Percentiles rank a stretch among this genome's conserved stretches.
Evolutionary conservation across 140 eudicot species (phyloP).

Genomic region (Stevia rebaudiana): DNA sequence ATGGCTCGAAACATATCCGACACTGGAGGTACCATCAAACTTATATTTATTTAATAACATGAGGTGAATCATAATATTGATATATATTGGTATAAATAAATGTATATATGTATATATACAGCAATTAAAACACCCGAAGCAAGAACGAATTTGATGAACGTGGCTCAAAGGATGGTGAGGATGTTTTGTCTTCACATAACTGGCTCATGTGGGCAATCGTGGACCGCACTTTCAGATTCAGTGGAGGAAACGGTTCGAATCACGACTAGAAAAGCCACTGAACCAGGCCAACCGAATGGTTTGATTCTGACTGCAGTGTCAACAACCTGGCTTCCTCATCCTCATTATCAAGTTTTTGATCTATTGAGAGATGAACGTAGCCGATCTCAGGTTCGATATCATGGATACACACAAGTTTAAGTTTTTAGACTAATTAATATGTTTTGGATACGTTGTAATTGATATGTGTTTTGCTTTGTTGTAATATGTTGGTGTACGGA

Average conservation of each 20-base stretch:
- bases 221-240: constrained; percentile 93
- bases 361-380: constrained; percentile 77
- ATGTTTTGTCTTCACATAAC: constrained; percentile 69
- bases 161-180: constrained; percentile 85
- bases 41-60: neutral
- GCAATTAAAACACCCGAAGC: constrained; percentile 89
- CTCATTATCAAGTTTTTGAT: constrained; percentile 78
- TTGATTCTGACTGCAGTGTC: constrained; percentile 70
- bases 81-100: no score
- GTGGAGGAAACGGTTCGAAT: constrained; percentile 82
- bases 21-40: constrained; percentile 60
- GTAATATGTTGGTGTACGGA: constrained; percentile 5
- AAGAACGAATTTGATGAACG: constrained; percentile 69
- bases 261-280: constrained; percentile 67
- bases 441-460: no score
- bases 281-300: constrained; percentile 84
- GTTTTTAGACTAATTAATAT: neutral
- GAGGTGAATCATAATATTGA: neutral
- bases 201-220: constrained; percentile 72
- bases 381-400: constrained; percentile 75
- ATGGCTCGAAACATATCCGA: constrained; percentile 94
- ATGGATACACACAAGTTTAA: neutral
- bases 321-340: constrained; percentile 81
- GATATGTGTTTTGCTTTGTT: neutral
- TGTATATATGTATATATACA: constrained; percentile 26